Evolutionary conservation across 176 grass and related monocot genomes (phyloP).

Genomic region (Triticum urartu): DNA sequence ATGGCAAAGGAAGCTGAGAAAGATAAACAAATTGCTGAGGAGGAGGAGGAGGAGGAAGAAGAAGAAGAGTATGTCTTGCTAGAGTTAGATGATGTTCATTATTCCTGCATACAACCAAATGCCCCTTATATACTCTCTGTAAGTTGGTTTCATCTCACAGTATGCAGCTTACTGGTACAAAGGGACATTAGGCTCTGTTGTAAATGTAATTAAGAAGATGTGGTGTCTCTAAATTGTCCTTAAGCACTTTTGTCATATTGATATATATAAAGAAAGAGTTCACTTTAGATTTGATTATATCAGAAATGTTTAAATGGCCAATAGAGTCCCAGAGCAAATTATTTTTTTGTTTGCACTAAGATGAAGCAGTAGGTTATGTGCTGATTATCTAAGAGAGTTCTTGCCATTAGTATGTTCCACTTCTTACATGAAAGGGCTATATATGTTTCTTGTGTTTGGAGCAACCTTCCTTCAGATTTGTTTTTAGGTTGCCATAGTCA

Average conservation of each 20-base stretch:
- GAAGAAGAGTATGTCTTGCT: constrained; percentile 72
- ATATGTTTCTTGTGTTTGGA: constrained; percentile 16
- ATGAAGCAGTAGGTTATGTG: neutral
- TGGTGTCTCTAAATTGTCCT: neutral
- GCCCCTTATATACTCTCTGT: constrained; percentile 74
- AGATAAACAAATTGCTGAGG: constrained; percentile 26
- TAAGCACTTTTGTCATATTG: neutral
- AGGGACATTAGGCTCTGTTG: neutral
- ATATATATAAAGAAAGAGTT: neutral
- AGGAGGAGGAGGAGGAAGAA: constrained; percentile 51
- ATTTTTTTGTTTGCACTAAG: neutral
- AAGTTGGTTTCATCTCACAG: constrained; percentile 26
- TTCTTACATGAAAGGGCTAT: neutral
- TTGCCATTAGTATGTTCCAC: neutral
- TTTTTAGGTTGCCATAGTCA: neutral
- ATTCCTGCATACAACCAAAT: constrained; percentile 63
- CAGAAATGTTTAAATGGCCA: neutral
- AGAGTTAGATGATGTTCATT: constrained; percentile 67
- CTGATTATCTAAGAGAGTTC: neutral
- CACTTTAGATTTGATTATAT: neutral
- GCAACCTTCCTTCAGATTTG: neutral
- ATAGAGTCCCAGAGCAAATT: neutral
- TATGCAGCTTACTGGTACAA: neutral
- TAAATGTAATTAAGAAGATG: neutral
- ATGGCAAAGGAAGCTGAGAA: constrained; percentile 40